phyloP scores from a whole-genome alignment of 257 asterid genomes.

The Solanum bulbocastanum region DNA sequence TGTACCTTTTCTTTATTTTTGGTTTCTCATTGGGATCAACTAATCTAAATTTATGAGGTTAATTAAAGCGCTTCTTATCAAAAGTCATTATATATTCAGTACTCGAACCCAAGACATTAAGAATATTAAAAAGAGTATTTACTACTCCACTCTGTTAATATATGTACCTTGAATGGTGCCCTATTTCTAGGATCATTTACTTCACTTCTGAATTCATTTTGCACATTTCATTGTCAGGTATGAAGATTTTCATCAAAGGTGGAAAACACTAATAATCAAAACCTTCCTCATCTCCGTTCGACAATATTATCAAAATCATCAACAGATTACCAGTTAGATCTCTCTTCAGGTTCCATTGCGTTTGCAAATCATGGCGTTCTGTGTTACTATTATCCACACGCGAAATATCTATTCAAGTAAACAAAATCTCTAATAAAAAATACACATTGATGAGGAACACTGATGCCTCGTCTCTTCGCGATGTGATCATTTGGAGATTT shows the following conservation, averaged over 20 bases:
- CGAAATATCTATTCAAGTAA: too few species aligned
- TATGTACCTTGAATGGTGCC: neutral
- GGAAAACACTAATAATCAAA: too few species aligned
- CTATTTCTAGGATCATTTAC: neutral
- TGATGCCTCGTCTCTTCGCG: neutral
- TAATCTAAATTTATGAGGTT: too few species aligned
- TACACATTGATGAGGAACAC: neutral
- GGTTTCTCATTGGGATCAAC: neutral
- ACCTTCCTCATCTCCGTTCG: too few species aligned
- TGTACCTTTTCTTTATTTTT: neutral
- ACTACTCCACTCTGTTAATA: neutral
- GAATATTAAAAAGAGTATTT: neutral
- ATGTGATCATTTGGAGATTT: neutral
- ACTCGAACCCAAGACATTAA: neutral
- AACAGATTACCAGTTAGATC: too few species aligned
- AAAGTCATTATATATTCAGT: neutral
- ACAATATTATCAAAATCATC: too few species aligned
- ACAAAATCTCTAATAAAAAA: too few species aligned
- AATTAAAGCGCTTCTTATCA: neutral
- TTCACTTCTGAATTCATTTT: neutral
- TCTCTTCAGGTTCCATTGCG: too few species aligned
- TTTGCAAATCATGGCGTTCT: too few species aligned
- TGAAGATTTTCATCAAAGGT: neutral
- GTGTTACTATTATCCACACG: too few species aligned
- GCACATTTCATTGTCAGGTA: neutral